Evolutionary conservation across 2,329 filamentous ascomycete genomes (phyloP).

Genomic region (Zarea fungicola): DNA sequence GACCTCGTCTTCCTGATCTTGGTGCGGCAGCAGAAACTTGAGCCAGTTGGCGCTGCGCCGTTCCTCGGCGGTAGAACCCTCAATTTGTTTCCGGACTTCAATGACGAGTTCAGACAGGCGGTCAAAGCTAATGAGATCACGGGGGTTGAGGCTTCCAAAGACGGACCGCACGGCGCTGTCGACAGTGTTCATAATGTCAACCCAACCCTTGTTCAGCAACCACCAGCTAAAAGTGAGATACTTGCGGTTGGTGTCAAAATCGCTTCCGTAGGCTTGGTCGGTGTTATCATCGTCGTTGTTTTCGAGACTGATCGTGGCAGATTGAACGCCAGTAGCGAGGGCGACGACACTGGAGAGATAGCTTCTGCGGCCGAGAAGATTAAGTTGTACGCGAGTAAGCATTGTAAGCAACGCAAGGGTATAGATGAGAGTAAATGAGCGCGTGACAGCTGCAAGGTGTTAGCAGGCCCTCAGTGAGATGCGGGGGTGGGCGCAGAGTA

Average conservation of each 20-base stretch:
- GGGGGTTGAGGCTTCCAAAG: constrained; percentile 82
- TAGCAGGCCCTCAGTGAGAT: constrained; percentile 9
- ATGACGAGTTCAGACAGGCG: constrained; percentile 74
- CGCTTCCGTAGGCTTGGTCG: constrained; percentile 79
- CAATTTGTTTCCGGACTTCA: constrained; percentile 77
- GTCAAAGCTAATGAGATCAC: constrained; percentile 80
- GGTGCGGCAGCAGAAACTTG: constrained; percentile 73
- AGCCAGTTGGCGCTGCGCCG: constrained; percentile 63
- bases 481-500: background rate
- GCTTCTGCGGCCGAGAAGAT: constrained; percentile 89
- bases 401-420: constrained; percentile 84
- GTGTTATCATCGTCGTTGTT: constrained; percentile 87
- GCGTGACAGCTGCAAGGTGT: constrained; percentile 65
- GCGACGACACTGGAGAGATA: constrained; percentile 95
- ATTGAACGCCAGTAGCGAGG: constrained; percentile 68
- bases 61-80: constrained; percentile 51
- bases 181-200: constrained; percentile 74
- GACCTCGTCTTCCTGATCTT: constrained; percentile 73
- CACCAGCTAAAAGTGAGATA: constrained; percentile 98
- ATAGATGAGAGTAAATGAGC: constrained; percentile 88
- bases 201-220: constrained; percentile 87
- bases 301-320: constrained; percentile 80
- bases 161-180: constrained; percentile 81
- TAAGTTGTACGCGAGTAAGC: constrained; percentile 91
- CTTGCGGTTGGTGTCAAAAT: constrained; percentile 92